These are phyloP conservation scores for Fusarium sp. DNA, from an alignment of 2,329 filamentous ascomycete species.

Conservation along the genomic window DNA sequence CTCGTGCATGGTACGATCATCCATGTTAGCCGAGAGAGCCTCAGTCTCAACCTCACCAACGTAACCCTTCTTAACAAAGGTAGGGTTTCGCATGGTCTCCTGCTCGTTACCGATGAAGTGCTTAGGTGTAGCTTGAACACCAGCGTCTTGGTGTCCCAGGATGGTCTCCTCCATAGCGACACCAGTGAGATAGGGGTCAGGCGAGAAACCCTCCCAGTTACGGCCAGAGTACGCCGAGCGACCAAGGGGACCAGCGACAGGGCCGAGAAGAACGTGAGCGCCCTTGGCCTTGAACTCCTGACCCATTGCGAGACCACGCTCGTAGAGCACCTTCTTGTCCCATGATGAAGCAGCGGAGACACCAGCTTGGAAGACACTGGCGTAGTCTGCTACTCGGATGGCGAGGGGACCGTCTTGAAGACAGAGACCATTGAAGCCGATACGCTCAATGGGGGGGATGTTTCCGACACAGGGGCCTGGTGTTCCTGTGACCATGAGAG, in stretches of 20 bases:
- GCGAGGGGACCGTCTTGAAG: conserved; percentile 55
- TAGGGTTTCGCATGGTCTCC: conserved; percentile 52
- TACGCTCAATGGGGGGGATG: conserved; percentile 55
- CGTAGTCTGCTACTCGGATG: conserved; percentile 57
- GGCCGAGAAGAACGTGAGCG: conserved; percentile 73
- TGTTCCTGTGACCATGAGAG: conserved; percentile 53
- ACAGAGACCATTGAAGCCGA: conserved; percentile 60
- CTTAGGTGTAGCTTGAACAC: conserved; percentile 57
- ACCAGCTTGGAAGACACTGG: conserved; percentile 64
- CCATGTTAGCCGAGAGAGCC: conserved; percentile 61
- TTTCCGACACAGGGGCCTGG: conserved; percentile 54
- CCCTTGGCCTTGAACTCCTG: conserved; percentile 79
- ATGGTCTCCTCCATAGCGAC: conserved; percentile 58
- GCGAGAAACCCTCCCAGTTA: conserved; percentile 74
- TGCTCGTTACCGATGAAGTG: conserved; percentile 57
- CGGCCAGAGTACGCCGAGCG: conserved; percentile 64
- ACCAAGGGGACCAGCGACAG: conserved; percentile 58
- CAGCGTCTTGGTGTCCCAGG: conserved; percentile 53
- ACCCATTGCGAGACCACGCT: conserved; percentile 66
- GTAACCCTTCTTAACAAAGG: conserved; percentile 45
- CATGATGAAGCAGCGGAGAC: conserved; percentile 73
- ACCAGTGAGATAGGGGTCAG: conserved; percentile 77
- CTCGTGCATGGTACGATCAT: conserved; percentile 72
- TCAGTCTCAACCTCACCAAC: conserved; percentile 46
- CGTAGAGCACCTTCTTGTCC: conserved; percentile 78